A percentile compares a stretch with the other conserved stretches of the same genome.
These are phyloP conservation scores for Ophiostoma tasmaniense DNA, from an alignment of 2,329 filamentous ascomycete species.

Conservation along the genomic window DNA sequence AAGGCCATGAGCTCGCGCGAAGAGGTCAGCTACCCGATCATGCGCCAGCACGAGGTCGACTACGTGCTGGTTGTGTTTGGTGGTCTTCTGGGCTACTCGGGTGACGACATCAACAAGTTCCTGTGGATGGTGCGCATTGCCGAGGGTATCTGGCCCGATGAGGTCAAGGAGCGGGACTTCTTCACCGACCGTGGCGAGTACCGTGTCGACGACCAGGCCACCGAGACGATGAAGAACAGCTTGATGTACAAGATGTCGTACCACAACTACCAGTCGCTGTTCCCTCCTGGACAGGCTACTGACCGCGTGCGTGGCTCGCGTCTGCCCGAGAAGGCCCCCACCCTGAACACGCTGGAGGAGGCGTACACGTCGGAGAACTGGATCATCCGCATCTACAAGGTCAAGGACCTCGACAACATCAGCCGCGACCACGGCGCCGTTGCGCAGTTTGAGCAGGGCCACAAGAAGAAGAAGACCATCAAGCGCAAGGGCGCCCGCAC, in stretches of 20 bases:
- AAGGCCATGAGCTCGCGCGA: conserved; percentile 98
- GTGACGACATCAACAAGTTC: conserved; percentile 99
- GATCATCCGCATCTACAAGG: conserved; percentile 99
- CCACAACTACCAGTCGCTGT: conserved; percentile 90
- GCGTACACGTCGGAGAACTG: conserved; percentile 99
- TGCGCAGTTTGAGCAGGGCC: conserved; percentile 64
- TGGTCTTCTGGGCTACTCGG: conserved; percentile 90
- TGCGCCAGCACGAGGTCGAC: conserved; percentile 96
- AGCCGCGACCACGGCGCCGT: conserved; percentile 72
- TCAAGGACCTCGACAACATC: conserved; percentile 96
- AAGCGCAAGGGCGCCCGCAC: conserved; percentile 67
- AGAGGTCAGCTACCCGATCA: conserved; percentile 97
- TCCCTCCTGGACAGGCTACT: conserved; percentile 80
- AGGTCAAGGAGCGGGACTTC: conserved; percentile 93
- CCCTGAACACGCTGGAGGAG: conserved; percentile 85
- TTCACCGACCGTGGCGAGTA: conserved; percentile 94
- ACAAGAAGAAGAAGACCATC: conserved; percentile 70
- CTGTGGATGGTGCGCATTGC: conserved; percentile 99
- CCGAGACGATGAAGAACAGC: conserved; percentile 97
- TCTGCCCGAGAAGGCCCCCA: conserved; percentile 75
- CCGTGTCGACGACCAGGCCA: conserved; percentile 84
- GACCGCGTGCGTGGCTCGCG: conserved; percentile 79
- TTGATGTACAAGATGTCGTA: conserved; percentile 99
- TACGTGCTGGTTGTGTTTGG: conserved; percentile 98
- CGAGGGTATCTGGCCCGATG: conserved; percentile 99